phyloP scores from a whole-genome alignment of 345 rosid genomes.

The Syzygium grande region DNA sequence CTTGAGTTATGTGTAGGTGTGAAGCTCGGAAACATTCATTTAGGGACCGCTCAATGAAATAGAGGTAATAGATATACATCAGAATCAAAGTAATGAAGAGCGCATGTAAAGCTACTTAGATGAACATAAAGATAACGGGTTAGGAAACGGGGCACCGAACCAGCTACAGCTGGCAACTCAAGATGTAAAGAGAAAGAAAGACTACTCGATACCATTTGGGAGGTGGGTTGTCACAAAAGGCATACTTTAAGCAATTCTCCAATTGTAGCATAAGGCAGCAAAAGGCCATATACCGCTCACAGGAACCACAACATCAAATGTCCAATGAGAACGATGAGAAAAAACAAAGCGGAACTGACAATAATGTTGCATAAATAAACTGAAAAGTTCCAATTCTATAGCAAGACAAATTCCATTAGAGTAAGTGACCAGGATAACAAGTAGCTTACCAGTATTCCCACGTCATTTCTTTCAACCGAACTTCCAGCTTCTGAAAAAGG shows the following conservation, averaged over 20 bases:
- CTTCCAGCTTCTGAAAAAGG: constrained; percentile 90
- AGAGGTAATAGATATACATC: neutral
- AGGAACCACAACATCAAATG: neutral
- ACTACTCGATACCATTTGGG: neutral
- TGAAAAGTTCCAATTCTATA: neutral
- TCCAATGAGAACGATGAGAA: neutral
- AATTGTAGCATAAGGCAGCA: neutral
- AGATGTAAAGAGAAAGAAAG: neutral
- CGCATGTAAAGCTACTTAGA: neutral
- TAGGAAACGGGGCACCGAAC: neutral
- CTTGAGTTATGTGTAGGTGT: neutral
- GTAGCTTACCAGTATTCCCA: constrained; percentile 71
- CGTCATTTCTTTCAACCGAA: constrained; percentile 89
- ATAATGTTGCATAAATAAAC: neutral
- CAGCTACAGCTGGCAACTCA: neutral
- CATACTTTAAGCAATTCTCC: neutral
- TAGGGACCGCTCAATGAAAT: neutral
- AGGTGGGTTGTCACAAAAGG: neutral
- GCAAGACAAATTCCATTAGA: neutral
- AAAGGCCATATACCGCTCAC: neutral
- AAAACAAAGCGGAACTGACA: neutral
- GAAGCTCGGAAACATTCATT: neutral
- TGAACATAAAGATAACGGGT: neutral
- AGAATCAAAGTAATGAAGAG: neutral
- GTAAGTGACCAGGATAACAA: neutral